Evolutionary conservation across 768 basidiomycete species (phyloP), one percentile per base, ranked within the genome.

Genomic region (Mycena alexandri): DNA sequence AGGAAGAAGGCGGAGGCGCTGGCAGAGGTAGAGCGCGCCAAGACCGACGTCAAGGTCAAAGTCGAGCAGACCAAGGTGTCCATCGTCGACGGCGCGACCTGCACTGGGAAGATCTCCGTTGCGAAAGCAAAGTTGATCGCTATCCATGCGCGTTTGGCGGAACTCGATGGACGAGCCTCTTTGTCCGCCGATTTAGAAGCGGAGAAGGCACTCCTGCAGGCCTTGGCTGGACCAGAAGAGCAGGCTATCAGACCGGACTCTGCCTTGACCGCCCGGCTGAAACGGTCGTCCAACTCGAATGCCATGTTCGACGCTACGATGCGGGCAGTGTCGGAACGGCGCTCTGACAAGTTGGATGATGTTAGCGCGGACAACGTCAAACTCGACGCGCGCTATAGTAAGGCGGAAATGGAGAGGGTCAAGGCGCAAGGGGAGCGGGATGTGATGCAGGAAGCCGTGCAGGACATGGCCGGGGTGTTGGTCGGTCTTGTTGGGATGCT

Each of bases 221-320:
- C 90, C 34, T 81, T 96, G 63, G 90, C 88, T 19, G 80, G 75
- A 8, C 87, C 92, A 1, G 93, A 95, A 75, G 93, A 95, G 75
- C 84, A 89, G 60, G 86, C 83, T 22, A 74, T 90, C 54, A 87
- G 84, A 73, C 75, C 87, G 2, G 83, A 86, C 51, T 92, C 93
- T 10, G 75, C 84, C 0, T 77, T 93, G 47, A 86, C 84, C 65
- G 76, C 80, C 58, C 85, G 89, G 61, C 75, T 93, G 33, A 86
- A 88, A 73, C 87, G 90, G 7, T 90, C 93, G 4, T 84, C 85
- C 63, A 95, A 94, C 75, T 89, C 93, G 5, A 84, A 81, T 67
- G 88, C 90, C 36, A 92, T 95, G 85, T 94, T 95, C 74, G 93
- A 94, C 52, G 94, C 93, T 17, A 93, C 92, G 42, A 86, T 95